phyloP scores from a whole-genome alignment of 345 rosid species.

The Isatis tinctoria region DNA sequence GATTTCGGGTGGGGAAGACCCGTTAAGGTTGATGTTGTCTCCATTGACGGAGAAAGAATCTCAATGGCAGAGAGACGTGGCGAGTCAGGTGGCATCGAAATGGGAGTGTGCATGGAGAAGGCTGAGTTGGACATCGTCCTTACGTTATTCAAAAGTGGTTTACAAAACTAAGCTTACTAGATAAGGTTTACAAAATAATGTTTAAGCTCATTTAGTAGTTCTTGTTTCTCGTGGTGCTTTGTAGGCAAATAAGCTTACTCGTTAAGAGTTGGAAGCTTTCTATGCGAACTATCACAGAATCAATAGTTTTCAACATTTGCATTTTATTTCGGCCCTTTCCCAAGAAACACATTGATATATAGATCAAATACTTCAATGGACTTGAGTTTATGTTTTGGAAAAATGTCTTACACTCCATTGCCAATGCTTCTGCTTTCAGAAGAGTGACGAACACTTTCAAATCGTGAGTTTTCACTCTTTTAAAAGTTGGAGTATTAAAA shows the following conservation, averaged over 20 bases:
- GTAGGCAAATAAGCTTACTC: too few species aligned
- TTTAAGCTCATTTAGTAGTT: too few species aligned
- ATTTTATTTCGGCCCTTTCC: too few species aligned
- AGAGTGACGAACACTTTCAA: background rate
- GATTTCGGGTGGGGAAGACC: slow-evolving; percentile 34
- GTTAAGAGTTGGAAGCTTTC: too few species aligned
- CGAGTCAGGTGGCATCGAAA: slow-evolving; percentile 26
- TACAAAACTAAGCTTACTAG: background rate
- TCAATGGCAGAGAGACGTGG: slow-evolving; percentile 26
- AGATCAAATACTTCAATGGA: too few species aligned
- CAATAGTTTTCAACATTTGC: too few species aligned
- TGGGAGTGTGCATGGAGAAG: slow-evolving; percentile 25
- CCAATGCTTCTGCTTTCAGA: too few species aligned
- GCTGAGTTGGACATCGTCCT: background rate
- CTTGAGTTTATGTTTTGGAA: too few species aligned
- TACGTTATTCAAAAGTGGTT: background rate
- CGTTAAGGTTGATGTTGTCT: background rate
- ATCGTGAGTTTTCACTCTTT: background rate
- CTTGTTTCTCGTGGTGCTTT: too few species aligned
- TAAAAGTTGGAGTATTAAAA: background rate
- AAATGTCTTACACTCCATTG: background rate
- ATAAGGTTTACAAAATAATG: background rate
- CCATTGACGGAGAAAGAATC: background rate
- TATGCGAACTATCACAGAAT: too few species aligned
- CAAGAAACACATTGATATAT: too few species aligned